Evolutionary conservation across 2,329 filamentous ascomycete genomes (phyloP).

Genomic region (Calonectria hongkongensis): DNA sequence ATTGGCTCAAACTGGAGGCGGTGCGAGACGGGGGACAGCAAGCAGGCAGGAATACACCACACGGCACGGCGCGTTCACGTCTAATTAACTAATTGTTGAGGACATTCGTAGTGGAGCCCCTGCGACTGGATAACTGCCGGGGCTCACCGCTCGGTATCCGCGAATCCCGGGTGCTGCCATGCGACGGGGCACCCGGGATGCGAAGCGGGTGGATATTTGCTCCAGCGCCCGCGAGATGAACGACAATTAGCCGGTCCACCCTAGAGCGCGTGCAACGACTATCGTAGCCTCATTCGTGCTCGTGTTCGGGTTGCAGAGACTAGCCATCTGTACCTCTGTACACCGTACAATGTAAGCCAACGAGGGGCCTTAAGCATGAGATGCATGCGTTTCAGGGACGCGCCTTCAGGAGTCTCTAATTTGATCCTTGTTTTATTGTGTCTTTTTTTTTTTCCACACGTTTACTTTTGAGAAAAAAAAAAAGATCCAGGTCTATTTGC

Average conservation of each 20-base stretch:
- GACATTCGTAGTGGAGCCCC: constrained; percentile 31
- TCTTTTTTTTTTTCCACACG: not conserved
- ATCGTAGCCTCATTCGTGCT: constrained; percentile 47
- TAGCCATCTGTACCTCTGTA: not conserved
- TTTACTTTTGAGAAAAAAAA: not conserved
- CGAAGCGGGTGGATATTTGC: constrained; percentile 3
- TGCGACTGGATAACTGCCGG: constrained; percentile 47
- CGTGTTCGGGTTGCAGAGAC: constrained; percentile 47
- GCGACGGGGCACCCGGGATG: constrained; percentile 32
- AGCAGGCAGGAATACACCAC: not conserved
- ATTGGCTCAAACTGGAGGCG: constrained; percentile 37
- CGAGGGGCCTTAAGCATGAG: not conserved
- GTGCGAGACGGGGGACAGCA: not conserved
- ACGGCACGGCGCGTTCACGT: constrained; percentile 12
- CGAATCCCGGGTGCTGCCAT: constrained; percentile 52
- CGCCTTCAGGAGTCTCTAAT: not conserved
- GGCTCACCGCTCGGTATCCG: constrained; percentile 55
- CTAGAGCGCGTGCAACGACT: constrained; percentile 6
- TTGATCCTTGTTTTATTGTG: not conserved
- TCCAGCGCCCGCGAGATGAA: constrained; percentile 41
- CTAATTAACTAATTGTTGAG: constrained; percentile 44
- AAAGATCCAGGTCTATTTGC: constrained; percentile 22
- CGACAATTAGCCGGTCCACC: constrained; percentile 40
- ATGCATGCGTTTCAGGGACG: not conserved
- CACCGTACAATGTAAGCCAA: not conserved